These are phyloP conservation scores for Ziziphus jujuba DNA, from an alignment of 306 rosid species.

Conservation along the genomic window DNA sequence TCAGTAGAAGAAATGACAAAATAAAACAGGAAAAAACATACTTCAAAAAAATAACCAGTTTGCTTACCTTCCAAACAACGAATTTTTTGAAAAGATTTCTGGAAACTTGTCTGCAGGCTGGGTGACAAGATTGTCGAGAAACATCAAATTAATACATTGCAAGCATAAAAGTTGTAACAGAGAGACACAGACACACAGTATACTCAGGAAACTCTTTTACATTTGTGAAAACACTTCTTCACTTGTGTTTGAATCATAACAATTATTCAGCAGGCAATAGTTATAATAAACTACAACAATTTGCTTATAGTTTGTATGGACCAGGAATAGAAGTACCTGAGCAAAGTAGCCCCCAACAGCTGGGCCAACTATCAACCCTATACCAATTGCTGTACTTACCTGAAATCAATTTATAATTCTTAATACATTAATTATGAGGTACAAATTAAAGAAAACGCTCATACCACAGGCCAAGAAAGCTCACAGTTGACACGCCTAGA, in stretches of 20 bases:
- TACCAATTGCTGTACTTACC: constrained; percentile 79
- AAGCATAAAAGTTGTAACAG: no score
- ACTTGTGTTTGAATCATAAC: no score
- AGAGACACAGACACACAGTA: no score
- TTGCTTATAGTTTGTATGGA: no score
- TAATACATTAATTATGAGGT: not conserved
- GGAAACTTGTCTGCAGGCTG: constrained; percentile 91
- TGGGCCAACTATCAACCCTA: constrained; percentile 80
- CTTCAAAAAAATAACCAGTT: not conserved
- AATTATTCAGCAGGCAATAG: no score
- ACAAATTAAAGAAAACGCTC: not conserved
- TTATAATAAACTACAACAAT: no score
- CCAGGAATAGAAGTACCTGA: constrained; percentile 53
- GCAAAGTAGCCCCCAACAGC: constrained; percentile 90
- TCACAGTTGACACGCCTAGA: constrained; percentile 72
- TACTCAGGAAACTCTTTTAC: no score
- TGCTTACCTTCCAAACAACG: constrained; percentile 78
- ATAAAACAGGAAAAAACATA: not conserved
- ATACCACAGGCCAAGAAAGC: constrained; percentile 25
- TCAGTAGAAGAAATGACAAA: not conserved
- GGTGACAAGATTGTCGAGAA: constrained; percentile 16
- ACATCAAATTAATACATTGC: no score
- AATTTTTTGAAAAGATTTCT: constrained; percentile 48
- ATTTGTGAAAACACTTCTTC: no score
- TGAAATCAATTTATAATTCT: constrained; percentile 32